phyloP scores from a whole-genome alignment of 495 filamentous ascomycete genomes.

The Penicillium fimorum region DNA sequence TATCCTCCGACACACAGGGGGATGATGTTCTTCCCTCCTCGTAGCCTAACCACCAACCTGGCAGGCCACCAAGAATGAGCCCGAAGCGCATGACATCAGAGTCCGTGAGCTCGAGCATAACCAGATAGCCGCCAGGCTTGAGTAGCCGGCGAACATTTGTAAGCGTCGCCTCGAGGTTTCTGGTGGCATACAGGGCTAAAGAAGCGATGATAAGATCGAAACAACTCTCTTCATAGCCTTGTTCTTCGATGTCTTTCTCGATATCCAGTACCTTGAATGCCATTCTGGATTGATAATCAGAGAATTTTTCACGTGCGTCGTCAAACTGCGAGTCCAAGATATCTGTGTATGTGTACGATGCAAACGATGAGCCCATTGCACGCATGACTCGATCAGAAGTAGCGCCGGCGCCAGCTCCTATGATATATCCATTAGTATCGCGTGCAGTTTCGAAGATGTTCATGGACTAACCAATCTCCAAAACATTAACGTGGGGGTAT shows the following conservation, averaged over 20 bases:
- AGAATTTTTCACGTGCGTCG: conserved; percentile 19
- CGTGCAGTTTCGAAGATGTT: no score
- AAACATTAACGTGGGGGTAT: conserved; percentile 31
- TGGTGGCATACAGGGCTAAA: conserved; percentile 26
- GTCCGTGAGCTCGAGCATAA: conserved; percentile 47
- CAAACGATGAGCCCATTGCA: conserved; percentile 14
- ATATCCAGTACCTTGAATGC: conserved; percentile 47
- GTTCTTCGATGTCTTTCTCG: conserved; percentile 35
- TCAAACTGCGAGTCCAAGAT: conserved; percentile 46
- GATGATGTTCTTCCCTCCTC: conserved; percentile 41
- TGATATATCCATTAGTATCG: conserved; percentile 8
- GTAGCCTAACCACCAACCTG: conserved; percentile 54
- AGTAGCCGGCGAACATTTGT: conserved; percentile 38
- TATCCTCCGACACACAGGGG: conserved; percentile 29
- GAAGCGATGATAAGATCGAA: conserved; percentile 51
- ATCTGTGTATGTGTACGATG: conserved; percentile 53
- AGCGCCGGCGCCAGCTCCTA: conserved; percentile 40
- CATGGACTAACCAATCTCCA: conserved; percentile 34
- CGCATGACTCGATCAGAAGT: conserved; percentile 37
- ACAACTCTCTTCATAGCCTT: conserved; percentile 40
- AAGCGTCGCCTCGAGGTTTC: conserved; percentile 24
- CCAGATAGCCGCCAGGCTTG: conserved; percentile 54
- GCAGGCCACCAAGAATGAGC: conserved; percentile 39
- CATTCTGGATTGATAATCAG: conserved; percentile 30
- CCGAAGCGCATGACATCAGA: conserved; percentile 27